A percentile compares a stretch with the other conserved stretches of the same genome.
These are phyloP conservation scores for Daedalea quercina DNA, from an alignment of 768 basidiomycete species.

Conservation along the genomic window DNA sequence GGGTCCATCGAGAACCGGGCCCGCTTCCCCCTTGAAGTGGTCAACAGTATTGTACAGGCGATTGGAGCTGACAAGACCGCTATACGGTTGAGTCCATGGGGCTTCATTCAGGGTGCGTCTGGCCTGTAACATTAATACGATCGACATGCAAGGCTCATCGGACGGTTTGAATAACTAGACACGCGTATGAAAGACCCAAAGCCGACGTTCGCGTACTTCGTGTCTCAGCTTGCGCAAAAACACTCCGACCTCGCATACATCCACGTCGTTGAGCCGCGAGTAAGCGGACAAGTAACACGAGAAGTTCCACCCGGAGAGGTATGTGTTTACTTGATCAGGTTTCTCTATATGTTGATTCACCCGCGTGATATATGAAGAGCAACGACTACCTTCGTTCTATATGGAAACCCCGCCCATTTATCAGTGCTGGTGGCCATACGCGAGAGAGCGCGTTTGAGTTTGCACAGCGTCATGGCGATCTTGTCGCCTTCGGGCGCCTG, in stretches of 20 bases:
- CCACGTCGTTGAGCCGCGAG: conserved; percentile 26
- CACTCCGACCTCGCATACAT: conserved; percentile 35
- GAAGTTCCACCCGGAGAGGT: conserved; percentile 10
- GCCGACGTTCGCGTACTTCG: conserved; percentile 48
- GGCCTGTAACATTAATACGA: not conserved
- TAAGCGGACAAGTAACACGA: not conserved
- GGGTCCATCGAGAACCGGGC: conserved; percentile 37
- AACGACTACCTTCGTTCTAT: conserved; percentile 18
- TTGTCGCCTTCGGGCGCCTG: conserved; percentile 22
- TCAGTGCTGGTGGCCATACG: conserved; percentile 17
- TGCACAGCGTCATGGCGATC: conserved; percentile 12
- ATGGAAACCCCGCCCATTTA: conserved; percentile 17
- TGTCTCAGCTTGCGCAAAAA: conserved; percentile 28
- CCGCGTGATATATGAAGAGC: conserved; percentile 19
- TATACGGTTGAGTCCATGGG: conserved; percentile 32
- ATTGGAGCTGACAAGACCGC: conserved; percentile 36
- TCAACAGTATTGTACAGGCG: conserved; percentile 31
- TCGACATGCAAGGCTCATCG: not conserved
- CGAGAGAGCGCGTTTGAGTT: conserved; percentile 14
- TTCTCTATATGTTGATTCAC: conserved; percentile 17
- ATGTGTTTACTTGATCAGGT: not conserved
- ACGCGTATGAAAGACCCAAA: conserved; percentile 51
- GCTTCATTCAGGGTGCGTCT: conserved; percentile 23
- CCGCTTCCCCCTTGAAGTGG: conserved; percentile 38
- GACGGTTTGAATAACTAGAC: not conserved